Evolutionary conservation across 1,139 yeast genomes (phyloP), one percentile per base, ranked within the genome.

Genomic region (Yamadazyma friedrichii): DNA sequence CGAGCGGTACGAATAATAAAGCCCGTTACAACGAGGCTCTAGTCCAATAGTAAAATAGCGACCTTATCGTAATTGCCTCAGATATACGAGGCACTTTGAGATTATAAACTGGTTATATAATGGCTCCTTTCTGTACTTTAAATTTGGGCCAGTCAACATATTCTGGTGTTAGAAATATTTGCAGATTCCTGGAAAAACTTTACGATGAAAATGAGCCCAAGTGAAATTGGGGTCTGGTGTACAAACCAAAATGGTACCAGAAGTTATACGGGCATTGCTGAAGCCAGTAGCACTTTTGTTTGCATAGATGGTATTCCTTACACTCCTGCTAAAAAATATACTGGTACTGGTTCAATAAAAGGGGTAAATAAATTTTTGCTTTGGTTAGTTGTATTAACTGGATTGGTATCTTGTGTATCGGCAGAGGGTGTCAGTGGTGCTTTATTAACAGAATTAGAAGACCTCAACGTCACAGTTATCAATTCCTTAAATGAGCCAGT

Each of bases 271-370:
- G 31, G 31, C 6, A 8, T 29, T 5, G 17, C 17, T n/a, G 13
- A 29, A n/a, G 17, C 31, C 9, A 13, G 31, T 13, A 29, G 10
- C 10, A 12, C 31, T 12, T 12, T 29, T 13, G 15, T 11, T 11
- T 29, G 31, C 13, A 29, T 29, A 12, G 31, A 29, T 29, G 31
- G 31, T n/a, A 13, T 29, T 29, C 31, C 31, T 29, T 29, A 29
- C 13, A 29, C 17, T 11, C 31, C 31, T n/a, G 31, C 31, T 15
- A 12, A 29, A 29, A 27, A 11, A 27, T 27, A n/a, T n/a, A 27
- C 13, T 11, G 29, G 15, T 6, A 27, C 6, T 27, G 29, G 29
- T 27, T 20, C 24, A 20, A 20, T 20, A 20, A 20, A 20, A 5
- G 24, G 24, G 5, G 24, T 8, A 20, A 20, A 20, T 20, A 20